Base-by-base conservation (phyloP, 768 basidiomycete species). In the Crepidotus variabilis region DNA sequence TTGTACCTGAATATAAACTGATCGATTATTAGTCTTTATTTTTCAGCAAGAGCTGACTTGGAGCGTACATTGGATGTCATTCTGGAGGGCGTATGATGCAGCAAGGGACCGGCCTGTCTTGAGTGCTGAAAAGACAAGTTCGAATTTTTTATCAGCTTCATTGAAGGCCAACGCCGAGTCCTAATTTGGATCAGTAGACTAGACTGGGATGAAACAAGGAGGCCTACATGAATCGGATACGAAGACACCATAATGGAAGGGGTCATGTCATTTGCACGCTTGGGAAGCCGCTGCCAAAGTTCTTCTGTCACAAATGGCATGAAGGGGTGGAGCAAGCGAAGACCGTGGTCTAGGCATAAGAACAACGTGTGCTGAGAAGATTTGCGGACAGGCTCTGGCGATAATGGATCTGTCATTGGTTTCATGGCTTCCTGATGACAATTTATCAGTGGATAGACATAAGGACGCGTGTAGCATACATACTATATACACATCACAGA, bases 251-350 rank as follows among this genome's bases (percentile, higher is more conserved):
- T 95, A 69, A 99, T 94, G 0, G 93, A 93, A 6, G 86, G 84
- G 9, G 88, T 91, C 8, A 79, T 61, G 67, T 98, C 94, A 39
- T 87, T 87, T 1, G 88, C 84, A 57, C 94, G 78, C 16, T 95
- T 79, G 0, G 95, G 94, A 1, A 99, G 77, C 24, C 97, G 85
- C 70, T 99, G 97, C 97, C 97, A 99, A 10, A 99, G 76, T 70
- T 98, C 97, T 73, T 99, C 97, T 3, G 97, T 98, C 32, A 99
- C 92, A 71, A 90, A 99, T 0, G 97, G 97, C 97, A 98, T 99
- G 76, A 98, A 94, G 0, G 97, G 97, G 70, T 98, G 97, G 0
- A 98, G 78, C 1, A 99, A 78, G 18, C 88, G 85, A 52, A 99
- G 78, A 9, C 95, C 97, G 58, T 87, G 74, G 64, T 99, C 97